Base-by-base conservation (phyloP, 768 basidiomycete genomes). In the Auricularia sp. region DNA sequence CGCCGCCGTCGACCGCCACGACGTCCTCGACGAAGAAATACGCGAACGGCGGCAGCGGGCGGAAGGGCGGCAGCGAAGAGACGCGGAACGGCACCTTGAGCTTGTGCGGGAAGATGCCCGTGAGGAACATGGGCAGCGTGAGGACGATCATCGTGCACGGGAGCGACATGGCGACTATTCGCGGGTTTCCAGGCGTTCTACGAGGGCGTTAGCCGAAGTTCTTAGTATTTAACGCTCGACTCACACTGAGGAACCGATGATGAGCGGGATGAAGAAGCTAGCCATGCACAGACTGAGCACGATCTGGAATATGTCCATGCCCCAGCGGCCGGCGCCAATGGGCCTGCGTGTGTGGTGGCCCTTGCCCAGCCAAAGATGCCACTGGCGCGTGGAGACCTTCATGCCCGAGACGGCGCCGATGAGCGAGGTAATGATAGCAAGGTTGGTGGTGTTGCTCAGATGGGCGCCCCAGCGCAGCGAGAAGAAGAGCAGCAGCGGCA, bases 1-100 rank as follows among this genome's bases (percentile, higher is more conserved):
- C 73, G 35, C 72, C 71, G 43, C 73, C 73, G 62, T 74, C 73
- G 44, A 74, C 73, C 36, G 73, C 72, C 61, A 74, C 66, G 67
- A 74, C 63, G 66, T 74, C 73, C 63, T 74, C 73, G 53, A 73
- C 71, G 53, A 71, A 66, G 36, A 70, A 71, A 69, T 72, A 74
- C 0, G 70, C 68, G 42, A 69, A 67, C 2, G 73, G 73, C 3
- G 73, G 73, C n/a, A 74, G 71, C 14, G 66, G 68, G 34, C 70
- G 67, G 56, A 64, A 58, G 1, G 68, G 56, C 1, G 73, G 72
- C 61, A 74, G 66, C 56, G 73, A 74, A 16, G 73, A 74, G 47
- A 74, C 70, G 44, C 72, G 71, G 66, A 71, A 64, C 53, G 73
- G 73, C 16, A 73, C 56, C 36, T 69, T 70, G 60, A 74, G 62